Evolutionary conservation across 768 basidiomycete genomes (phyloP).

Genomic region (Suillus spraguei): DNA sequence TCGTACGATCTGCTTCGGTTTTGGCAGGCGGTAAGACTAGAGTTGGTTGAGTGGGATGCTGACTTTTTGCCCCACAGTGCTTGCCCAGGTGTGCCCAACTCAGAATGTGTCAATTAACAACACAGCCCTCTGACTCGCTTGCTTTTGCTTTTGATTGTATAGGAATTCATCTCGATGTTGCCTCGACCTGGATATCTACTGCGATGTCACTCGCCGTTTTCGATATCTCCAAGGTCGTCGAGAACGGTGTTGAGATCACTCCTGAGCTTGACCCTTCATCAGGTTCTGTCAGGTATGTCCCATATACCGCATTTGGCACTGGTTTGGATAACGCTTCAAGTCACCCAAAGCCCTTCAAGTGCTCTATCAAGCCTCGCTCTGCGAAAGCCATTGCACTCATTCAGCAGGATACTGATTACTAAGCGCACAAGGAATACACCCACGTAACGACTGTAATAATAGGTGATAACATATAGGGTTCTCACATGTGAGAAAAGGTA

Average conservation of each 20-base stretch:
- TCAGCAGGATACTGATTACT: no score
- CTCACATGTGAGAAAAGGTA: no score
- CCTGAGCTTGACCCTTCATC: constrained; percentile 57
- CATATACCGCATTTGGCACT: constrained; percentile 14
- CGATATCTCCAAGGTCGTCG: constrained; percentile 44
- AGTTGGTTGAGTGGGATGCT: constrained; percentile 15
- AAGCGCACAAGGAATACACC: no score
- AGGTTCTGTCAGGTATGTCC: no score
- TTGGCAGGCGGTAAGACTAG: constrained; percentile 56
- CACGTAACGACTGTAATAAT: no score
- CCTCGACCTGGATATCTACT: constrained; percentile 47
- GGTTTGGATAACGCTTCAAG: constrained; percentile 38
- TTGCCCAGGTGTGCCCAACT: background rate
- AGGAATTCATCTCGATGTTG: constrained; percentile 54
- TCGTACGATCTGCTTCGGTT: constrained; percentile 66
- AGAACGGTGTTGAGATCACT: constrained; percentile 48
- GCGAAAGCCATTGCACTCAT: constrained; percentile 27
- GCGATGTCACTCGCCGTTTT: constrained; percentile 46
- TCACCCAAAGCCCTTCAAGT: constrained; percentile 64
- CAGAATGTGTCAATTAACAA: background rate
- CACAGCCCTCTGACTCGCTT: constrained; percentile 19
- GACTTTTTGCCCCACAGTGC: background rate
- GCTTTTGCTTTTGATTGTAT: constrained; percentile 21
- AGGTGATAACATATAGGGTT: no score
- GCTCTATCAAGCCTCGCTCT: constrained; percentile 58